Evolutionary conservation across 257 asterid species (phyloP).

Genomic region (Solanum sparsipilum): DNA sequence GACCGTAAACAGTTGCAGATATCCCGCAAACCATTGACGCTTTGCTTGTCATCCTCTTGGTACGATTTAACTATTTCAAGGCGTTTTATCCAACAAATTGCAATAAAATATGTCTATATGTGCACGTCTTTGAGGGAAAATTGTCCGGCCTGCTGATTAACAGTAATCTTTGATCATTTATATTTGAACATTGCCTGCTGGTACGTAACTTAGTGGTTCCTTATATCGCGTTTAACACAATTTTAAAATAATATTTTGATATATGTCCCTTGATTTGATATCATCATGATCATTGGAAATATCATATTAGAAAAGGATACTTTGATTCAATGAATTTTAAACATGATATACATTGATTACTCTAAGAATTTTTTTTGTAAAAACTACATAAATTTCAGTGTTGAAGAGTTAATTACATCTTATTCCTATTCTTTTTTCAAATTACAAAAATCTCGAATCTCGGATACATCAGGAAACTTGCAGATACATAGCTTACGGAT

Average conservation of each 20-base stretch:
- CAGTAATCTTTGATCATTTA: background rate
- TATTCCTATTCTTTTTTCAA: too few species aligned
- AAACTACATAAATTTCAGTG: too few species aligned
- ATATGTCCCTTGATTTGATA: background rate
- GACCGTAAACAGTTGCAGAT: background rate
- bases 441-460: too few species aligned
- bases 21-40: background rate
- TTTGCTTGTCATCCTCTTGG: background rate
- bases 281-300: background rate
- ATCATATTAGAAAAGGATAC: background rate
- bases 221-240: background rate
- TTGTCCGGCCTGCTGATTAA: background rate
- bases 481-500: too few species aligned
- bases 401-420: too few species aligned
- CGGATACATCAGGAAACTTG: too few species aligned
- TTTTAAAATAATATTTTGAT: background rate
- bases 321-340: background rate
- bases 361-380: background rate
- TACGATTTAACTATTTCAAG: background rate
- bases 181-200: background rate
- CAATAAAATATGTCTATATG: background rate
- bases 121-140: background rate
- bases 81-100: background rate
- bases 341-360: background rate
- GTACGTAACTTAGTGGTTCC: background rate